Evolutionary conservation across 352 stramenopile genomes (phyloP).

Genomic region (Phytophthora lateralis): DNA sequence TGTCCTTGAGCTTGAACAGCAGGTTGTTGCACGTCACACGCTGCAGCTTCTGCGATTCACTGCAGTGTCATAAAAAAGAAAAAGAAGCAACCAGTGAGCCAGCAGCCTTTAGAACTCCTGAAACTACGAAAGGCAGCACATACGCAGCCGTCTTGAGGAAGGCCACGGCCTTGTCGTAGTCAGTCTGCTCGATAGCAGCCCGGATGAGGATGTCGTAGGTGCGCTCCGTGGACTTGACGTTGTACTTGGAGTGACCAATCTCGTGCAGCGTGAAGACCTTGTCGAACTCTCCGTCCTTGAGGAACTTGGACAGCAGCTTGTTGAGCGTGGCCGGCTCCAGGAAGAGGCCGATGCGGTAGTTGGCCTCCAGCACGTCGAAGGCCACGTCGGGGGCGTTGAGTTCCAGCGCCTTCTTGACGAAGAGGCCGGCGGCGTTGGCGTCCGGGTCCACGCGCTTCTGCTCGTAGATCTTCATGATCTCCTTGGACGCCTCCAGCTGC

Average conservation of each 20-base stretch:
- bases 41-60: constrained; percentile 74
- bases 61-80: constrained; percentile 20
- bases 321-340: constrained; percentile 81
- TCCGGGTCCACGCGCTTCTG: constrained; percentile 85
- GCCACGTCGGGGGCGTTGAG: constrained; percentile 70
- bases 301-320: constrained; percentile 85
- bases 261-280: constrained; percentile 82
- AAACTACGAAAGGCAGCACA: constrained; percentile 18
- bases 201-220: constrained; percentile 88
- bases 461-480: constrained; percentile 91
- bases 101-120: neutral
- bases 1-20: constrained; percentile 87
- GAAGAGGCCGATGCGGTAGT: constrained; percentile 86
- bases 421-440: constrained; percentile 71
- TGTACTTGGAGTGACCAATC: constrained; percentile 79
- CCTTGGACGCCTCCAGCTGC: constrained; percentile 77
- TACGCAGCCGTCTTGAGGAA: constrained; percentile 80
- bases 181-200: constrained; percentile 72
- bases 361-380: constrained; percentile 80
- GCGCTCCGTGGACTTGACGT: constrained; percentile 83
- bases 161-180: constrained; percentile 74
- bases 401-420: constrained; percentile 87
- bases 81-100: constrained; percentile 7
- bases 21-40: constrained; percentile 89
- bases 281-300: constrained; percentile 77